These are phyloP conservation scores for Fusarium nematophilum DNA, from an alignment of 2,329 filamentous ascomycete genomes.

Conservation along the genomic window DNA sequence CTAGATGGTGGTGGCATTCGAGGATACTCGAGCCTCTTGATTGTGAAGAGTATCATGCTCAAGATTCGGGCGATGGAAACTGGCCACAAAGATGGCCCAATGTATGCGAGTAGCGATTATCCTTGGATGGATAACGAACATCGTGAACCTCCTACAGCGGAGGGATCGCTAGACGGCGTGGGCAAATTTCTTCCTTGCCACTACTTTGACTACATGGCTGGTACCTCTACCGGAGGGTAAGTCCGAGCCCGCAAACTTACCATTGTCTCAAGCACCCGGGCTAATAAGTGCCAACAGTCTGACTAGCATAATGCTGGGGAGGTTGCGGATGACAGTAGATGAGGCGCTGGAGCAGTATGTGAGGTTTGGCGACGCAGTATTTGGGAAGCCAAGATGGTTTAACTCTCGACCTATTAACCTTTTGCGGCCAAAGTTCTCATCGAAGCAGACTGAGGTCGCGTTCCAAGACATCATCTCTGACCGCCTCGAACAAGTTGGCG, in stretches of 20 bases:
- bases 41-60: constrained; percentile 8
- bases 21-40: constrained; percentile 8
- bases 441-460: neutral
- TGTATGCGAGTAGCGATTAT: neutral
- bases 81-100: neutral
- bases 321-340: neutral
- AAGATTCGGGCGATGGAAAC: neutral
- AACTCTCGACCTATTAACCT: neutral
- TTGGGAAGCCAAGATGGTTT: constrained; percentile 10
- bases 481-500: accelerated
- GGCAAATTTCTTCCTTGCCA: neutral
- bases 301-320: neutral
- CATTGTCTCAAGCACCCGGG: too few relatives aligned
- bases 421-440: constrained; percentile 6
- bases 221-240: neutral
- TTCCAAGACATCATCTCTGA: accelerated
- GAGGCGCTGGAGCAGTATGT: too few relatives aligned
- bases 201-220: neutral
- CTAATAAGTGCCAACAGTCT: neutral
- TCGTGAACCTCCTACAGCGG: neutral
- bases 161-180: neutral
- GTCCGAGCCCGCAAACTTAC: neutral
- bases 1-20: constrained; percentile 12
- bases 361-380: neutral
- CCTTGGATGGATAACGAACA: neutral